Conservation (phyloP, 177 flowering plant species). For the Telopea speciosissima region DNA sequence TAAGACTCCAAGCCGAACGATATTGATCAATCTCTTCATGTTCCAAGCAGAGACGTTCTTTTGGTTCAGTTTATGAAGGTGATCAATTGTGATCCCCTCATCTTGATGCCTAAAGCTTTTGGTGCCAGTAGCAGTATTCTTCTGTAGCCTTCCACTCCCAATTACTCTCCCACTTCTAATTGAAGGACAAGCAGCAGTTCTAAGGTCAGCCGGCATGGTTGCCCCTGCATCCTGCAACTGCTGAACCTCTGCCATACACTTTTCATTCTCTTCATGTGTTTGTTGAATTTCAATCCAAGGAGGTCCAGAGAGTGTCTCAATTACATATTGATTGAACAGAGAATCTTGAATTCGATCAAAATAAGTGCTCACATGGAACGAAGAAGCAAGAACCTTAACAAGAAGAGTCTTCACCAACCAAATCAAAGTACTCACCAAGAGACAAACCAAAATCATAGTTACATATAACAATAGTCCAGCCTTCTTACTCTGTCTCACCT, state of each 20-base stretch:
- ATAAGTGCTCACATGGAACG: conserved; percentile 75
- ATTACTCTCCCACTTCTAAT: conserved; percentile 25
- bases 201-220: conserved; percentile 40
- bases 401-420: conserved; percentile 77
- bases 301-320: conserved; percentile 68
- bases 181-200: conserved; percentile 17
- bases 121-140: conserved; percentile 7
- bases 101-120: conserved; percentile 34
- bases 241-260: conserved; percentile 33
- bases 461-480: conserved; percentile 30
- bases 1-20: conserved; percentile 53
- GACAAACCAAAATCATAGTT: conserved; percentile 47
- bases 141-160: conserved; percentile 25
- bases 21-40: conserved; percentile 78
- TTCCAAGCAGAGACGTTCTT: conserved; percentile 92
- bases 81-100: conserved; percentile 55
- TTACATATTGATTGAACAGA: conserved; percentile 70
- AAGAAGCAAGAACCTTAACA: conserved; percentile 77
- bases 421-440: conserved; percentile 43
- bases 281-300: conserved; percentile 45
- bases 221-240: conserved; percentile 55
- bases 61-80: conserved; percentile 59
- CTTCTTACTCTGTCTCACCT: conserved; percentile 31
- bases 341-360: conserved; percentile 87
- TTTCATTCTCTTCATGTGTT: conserved; percentile 37